Evolutionary conservation across 371 early-diverging fungal species (phyloP), one percentile per base, ranked within the genome.

Genomic region (Saksenaea vasiformis): DNA sequence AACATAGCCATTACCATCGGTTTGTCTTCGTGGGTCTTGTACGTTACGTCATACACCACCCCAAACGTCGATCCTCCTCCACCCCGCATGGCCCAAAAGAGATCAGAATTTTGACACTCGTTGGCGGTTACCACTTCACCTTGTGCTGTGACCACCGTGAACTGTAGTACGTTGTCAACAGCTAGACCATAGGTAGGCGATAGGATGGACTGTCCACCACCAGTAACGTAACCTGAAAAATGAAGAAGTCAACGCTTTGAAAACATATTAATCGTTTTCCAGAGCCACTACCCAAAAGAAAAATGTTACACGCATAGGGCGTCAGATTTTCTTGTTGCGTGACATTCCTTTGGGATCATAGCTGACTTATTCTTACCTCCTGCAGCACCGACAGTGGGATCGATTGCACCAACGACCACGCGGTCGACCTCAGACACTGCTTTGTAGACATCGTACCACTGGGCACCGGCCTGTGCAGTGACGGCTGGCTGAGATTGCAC

Each of bases 71-170:
- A 72, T 10, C 71, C 78, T 15, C 84, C 84, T 5, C 80, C 85
- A 19, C 86, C 86, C 14, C 82, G 74, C 17, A 85, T 47, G 0
- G 86, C 86, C 83, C 83, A 84, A 39, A 82, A 85, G 2, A 84
- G 73, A 60, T 85, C 84, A 13, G 69, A 41, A 28, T 82, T 64
- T 37, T 67, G 68, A 28, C 76, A 65, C 10, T 59, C 64, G 66
- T 80, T 80, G n/a, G 76, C 80, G 8, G 65, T 65, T 3, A 58
- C 60, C 11, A 70, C 35, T 17, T 68, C 62, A 13, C 82, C 81
- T 41, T 70, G 69, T 2, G 82, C 74, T 7, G 76, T 69, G n/a
- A 85, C 72, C 3, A 84, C 66, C 43, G 65, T 73, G 64, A 68
- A 70, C 62, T 83, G 68, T 22, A 82, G 56, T 7, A 77, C 78